Base-by-base conservation (phyloP, 2,329 filamentous ascomycete species). In the Rosellinia necatrix region DNA sequence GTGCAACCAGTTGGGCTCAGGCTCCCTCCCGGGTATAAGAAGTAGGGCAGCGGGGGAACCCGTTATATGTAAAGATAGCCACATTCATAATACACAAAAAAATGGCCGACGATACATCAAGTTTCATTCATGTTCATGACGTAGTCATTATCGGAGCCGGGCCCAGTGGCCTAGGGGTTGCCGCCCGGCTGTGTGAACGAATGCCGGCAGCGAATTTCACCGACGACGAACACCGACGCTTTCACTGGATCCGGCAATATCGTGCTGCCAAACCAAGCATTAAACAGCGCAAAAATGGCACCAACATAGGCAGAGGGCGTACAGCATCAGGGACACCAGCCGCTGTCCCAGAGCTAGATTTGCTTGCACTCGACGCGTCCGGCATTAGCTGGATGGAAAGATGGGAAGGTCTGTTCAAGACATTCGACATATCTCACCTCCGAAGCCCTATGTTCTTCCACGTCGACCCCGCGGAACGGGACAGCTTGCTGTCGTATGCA, bases 361-460 rank as follows among this genome's bases (percentile, higher is more conserved):
- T 87, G 64, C 73, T 88, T 0, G 86, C 92, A 0, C 75, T 94
- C 0, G 90, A 93, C 65, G 82, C 81, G 1, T 82, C 82, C 1
- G 82, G 81, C 0, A 73, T 80, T 43, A 66, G 75, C 40, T 93
- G 89, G 89, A 84, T 93, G 78, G 73, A 80, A 8, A 79, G 84
- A 35, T 93, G 90, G 90, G 83, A 89, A 40, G 75, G 78, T 12
- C 79, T 88, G 3, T 93, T 93, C 72, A 76, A 79, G 27, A 82
- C 81, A 2, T 83, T 91, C 40, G 81, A 86, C 44, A 93, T 93
- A 42, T 78, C 81, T 1, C 84, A 92, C 64, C 75, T 94, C 34
- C 80, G 90, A 13, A 92, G 88, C 62, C 90, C 89, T 0, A 89
- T 93, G 87, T 89, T 92, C 66, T 93, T 91, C 75, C 90, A 94